These are phyloP conservation scores for Gamarada debralockiae DNA, from an alignment of 495 filamentous ascomycete species.

Conservation along the genomic window DNA sequence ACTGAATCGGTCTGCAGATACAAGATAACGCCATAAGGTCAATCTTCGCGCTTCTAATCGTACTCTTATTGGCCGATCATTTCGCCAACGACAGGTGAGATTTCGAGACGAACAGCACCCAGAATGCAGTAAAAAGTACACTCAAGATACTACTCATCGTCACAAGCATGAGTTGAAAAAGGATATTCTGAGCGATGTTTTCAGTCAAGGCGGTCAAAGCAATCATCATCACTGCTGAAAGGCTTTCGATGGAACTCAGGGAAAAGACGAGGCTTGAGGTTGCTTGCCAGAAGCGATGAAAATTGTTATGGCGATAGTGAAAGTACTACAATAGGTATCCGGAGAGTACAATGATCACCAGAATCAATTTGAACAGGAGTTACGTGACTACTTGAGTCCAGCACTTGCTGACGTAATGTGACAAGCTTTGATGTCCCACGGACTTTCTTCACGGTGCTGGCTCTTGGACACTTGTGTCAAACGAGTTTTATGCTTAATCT, in stretches of 20 bases:
- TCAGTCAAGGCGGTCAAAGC: not conserved
- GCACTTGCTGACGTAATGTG: not conserved
- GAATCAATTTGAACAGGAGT: not conserved
- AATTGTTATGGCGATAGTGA: too few relatives aligned
- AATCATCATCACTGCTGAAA: not conserved
- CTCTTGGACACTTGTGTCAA: slow-evolving; percentile 7
- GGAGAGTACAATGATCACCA: not conserved
- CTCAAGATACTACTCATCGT: slow-evolving; percentile 6
- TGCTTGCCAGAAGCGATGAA: not conserved
- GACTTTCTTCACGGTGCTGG: not conserved
- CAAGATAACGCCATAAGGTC: too few relatives aligned
- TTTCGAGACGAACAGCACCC: slow-evolving; percentile 6
- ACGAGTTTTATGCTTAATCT: not conserved
- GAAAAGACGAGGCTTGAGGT: not conserved
- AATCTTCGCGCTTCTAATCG: too few relatives aligned
- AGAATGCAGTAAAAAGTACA: slow-evolving; percentile 11
- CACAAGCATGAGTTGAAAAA: slow-evolving; percentile 8
- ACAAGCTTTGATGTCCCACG: slow-evolving; percentile 3
- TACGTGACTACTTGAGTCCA: too few relatives aligned
- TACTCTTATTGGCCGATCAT: too few relatives aligned
- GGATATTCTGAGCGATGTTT: not conserved
- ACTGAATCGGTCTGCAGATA: too few relatives aligned
- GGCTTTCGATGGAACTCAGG: too few relatives aligned
- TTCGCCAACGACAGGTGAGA: not conserved
- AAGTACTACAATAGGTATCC: too few relatives aligned